These are phyloP conservation scores for Populus ilicifolia DNA, from an alignment of 345 rosid genomes.

Conservation along the genomic window DNA sequence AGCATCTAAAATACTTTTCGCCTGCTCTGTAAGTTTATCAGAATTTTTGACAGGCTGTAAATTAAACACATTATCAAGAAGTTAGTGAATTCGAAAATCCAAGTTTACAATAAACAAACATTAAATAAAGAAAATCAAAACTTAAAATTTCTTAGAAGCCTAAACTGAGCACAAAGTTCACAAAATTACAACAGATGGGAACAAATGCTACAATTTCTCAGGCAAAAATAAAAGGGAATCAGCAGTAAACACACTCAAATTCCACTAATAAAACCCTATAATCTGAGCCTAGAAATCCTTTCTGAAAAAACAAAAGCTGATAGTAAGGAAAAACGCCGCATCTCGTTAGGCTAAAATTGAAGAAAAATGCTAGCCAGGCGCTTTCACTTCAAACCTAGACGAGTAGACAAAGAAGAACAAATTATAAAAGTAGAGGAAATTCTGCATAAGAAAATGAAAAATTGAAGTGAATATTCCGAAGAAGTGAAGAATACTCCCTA, in stretches of 20 bases:
- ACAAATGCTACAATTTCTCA: too few relatives aligned
- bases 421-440: background rate
- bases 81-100: background rate
- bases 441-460: background rate
- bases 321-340: background rate
- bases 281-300: background rate
- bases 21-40: conserved; percentile 52
- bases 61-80: background rate
- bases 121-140: background rate
- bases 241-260: too few relatives aligned
- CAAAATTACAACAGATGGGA: too few relatives aligned
- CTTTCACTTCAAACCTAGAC: background rate
- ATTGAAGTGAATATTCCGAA: background rate
- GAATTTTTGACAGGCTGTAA: conserved; percentile 52
- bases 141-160: background rate
- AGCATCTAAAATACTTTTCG: conserved; percentile 10
- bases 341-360: background rate
- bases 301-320: background rate
- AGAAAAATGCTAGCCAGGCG: background rate
- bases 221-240: too few relatives aligned
- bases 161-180: too few relatives aligned
- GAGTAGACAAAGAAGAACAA: background rate
- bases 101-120: background rate
- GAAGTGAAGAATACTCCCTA: background rate
- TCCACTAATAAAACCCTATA: background rate